Base-by-base conservation (phyloP, 441 rosid genomes). In the Eugenia klotzschiana region DNA sequence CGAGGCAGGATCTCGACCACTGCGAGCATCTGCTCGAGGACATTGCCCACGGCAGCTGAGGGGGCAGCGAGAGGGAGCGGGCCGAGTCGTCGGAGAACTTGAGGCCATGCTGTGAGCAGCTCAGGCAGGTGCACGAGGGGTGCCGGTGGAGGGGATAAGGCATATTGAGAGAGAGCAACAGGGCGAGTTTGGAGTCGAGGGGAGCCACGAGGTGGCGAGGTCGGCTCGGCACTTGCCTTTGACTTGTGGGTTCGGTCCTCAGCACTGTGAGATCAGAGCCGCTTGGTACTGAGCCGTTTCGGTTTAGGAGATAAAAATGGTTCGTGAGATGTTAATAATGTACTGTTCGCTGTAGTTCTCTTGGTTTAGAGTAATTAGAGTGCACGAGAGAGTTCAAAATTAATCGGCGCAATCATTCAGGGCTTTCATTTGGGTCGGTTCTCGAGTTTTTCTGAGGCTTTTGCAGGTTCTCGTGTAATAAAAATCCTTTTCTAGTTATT, bases 81-180 rank as follows among this genome's bases (percentile, higher is more conserved):
- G 29, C 2, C 26, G 55, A 27, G 33, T 9, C 22, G 33, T 49
- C 72, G 1, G 25, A 73, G 72, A 56, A 16, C 25, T 72, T 83
- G 33, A 49, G 56, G 69, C 81, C 77, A 1, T 83, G 84, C 84
- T 83, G 84, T 40, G 20, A 73, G 81, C 84, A 83, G 54, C 81
- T 83, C 60, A n/a, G 53, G 57, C 84, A 83, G 84, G 84, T 82
- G 81, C 56, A 79, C 25, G 37, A 18, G 54, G 81, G 41, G 46
- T 79, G 81, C 81, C 37, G 58, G 81, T 79, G 81, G 37, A 79
- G 81, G 81, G 81, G 54, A 51, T 79, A 50, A 79, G 33, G 26
- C 41, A 5, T 25, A 79, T 79, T 5, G 56, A 51, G 16, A 79
- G 54, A 22, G 46, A 79, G 81, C 15, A 79, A 8, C 53, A 8